Evolutionary conservation across 2,329 filamentous ascomycete genomes (phyloP).

Genomic region (Penicillium griseofulvum): DNA sequence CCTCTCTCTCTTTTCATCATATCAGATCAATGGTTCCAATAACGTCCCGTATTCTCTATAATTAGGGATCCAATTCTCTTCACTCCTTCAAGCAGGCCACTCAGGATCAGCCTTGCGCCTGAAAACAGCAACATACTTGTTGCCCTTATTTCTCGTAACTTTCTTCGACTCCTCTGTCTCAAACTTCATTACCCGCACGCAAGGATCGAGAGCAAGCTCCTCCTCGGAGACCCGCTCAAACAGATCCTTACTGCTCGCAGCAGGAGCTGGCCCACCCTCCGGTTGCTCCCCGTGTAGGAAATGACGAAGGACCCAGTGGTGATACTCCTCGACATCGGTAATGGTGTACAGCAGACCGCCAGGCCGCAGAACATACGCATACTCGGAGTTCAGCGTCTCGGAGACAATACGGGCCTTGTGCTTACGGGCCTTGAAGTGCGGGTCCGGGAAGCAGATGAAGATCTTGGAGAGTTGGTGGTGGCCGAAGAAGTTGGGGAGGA

Average conservation of each 20-base stretch:
- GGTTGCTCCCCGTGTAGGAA: constrained; percentile 59
- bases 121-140: constrained; percentile 89
- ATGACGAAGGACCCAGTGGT: constrained; percentile 89
- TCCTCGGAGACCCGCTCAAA: constrained; percentile 70
- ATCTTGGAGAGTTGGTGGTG: constrained; percentile 80
- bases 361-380: constrained; percentile 79
- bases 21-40: background rate
- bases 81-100: constrained; percentile 52
- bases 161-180: constrained; percentile 99
- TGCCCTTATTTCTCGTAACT: constrained; percentile 82
- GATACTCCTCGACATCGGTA: constrained; percentile 92
- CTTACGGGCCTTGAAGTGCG: constrained; percentile 95
- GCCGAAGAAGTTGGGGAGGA: constrained; percentile 94
- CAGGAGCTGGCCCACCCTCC: constrained; percentile 69
- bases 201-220: constrained; percentile 55
- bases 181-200: constrained; percentile 62
- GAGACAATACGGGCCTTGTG: constrained; percentile 96
- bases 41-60: background rate
- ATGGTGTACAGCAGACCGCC: constrained; percentile 93
- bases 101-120: constrained; percentile 74
- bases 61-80: background rate
- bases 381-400: constrained; percentile 83
- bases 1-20: constrained; percentile 6
- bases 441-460: constrained; percentile 97
- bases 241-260: constrained; percentile 59